A percentile compares a stretch with the other conserved stretches of the same genome.
Conservation (phyloP, 345 rosid genomes). For the Eucalyptus dawsonii region DNA sequence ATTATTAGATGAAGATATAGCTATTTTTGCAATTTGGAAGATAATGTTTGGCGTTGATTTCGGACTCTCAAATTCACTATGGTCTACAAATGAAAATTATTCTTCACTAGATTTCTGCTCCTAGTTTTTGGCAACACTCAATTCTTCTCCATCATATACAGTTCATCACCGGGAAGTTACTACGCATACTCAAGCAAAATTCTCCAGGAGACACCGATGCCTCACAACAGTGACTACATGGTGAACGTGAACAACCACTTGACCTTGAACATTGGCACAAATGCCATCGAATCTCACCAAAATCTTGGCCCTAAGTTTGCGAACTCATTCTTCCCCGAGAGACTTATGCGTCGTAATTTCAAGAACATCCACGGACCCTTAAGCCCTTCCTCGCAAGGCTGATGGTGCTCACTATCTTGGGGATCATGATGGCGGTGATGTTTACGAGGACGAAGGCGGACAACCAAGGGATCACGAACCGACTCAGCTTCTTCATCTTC, state of each 20-base stretch:
- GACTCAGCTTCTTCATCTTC: conserved; percentile 50
- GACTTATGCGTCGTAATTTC: conserved; percentile 54
- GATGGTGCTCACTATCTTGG: conserved; percentile 43
- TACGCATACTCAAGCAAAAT: conserved; percentile 30
- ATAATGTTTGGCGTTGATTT: not conserved
- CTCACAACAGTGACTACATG: conserved; percentile 56
- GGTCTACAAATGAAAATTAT: too few species aligned
- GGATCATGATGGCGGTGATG: conserved; percentile 64
- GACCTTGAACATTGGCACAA: conserved; percentile 10
- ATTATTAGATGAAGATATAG: too few species aligned
- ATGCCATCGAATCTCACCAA: not conserved
- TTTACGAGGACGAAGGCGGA: conserved; percentile 22
- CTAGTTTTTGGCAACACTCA: not conserved
- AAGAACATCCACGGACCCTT: conserved; percentile 41
- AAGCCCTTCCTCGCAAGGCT: conserved; percentile 55
- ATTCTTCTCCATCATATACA: not conserved
- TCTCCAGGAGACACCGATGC: conserved; percentile 31
- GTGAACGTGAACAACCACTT: conserved; percentile 44
- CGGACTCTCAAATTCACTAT: too few species aligned
- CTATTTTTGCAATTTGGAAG: too few species aligned
- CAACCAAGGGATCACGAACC: conserved; percentile 42
- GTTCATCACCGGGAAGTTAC: conserved; percentile 25
- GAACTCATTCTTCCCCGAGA: conserved; percentile 42
- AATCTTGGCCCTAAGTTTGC: conserved; percentile 30
- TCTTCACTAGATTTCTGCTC: not conserved